phyloP scores from a whole-genome alignment of 2,329 filamentous ascomycete genomes.

The Fusarium pseudoanthophilum region DNA sequence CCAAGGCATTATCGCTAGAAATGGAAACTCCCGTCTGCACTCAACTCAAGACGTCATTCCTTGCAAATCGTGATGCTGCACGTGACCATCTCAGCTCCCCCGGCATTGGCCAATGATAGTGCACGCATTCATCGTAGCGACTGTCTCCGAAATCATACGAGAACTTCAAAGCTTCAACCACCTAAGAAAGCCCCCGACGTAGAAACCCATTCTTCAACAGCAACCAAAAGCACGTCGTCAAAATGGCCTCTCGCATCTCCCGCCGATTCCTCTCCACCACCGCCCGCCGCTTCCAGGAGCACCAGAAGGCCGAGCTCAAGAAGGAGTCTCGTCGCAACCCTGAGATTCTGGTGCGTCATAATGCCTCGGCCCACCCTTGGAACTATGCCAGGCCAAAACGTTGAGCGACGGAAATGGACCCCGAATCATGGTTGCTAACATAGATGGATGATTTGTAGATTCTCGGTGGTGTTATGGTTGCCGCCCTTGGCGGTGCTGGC shows the following conservation, averaged over 20 bases:
- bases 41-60: slow-evolving; percentile 32
- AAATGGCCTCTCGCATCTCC: slow-evolving; percentile 67
- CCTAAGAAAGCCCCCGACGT: slow-evolving; percentile 30
- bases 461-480: slow-evolving; percentile 89
- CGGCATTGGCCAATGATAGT: slow-evolving; percentile 46
- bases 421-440: slow-evolving; percentile 26
- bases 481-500: slow-evolving; percentile 86
- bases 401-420: neutral
- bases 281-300: slow-evolving; percentile 60
- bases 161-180: slow-evolving; percentile 43
- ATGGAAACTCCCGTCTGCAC: neutral
- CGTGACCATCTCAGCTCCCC: slow-evolving; percentile 33
- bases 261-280: slow-evolving; percentile 67
- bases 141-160: slow-evolving; percentile 49
- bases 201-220: slow-evolving; percentile 30
- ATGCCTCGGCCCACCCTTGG: slow-evolving; percentile 39
- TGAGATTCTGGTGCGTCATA: slow-evolving; percentile 58
- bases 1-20: neutral
- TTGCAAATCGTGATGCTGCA: slow-evolving; percentile 4
- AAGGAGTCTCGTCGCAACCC: slow-evolving; percentile 67
- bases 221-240: slow-evolving; percentile 42
- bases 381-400: slow-evolving; percentile 15
- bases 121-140: slow-evolving; percentile 30
- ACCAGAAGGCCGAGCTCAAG: slow-evolving; percentile 61
- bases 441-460: slow-evolving; percentile 66